phyloP scores from a whole-genome alignment of 164 flowering plant species.

The Taxillus chinensis region DNA sequence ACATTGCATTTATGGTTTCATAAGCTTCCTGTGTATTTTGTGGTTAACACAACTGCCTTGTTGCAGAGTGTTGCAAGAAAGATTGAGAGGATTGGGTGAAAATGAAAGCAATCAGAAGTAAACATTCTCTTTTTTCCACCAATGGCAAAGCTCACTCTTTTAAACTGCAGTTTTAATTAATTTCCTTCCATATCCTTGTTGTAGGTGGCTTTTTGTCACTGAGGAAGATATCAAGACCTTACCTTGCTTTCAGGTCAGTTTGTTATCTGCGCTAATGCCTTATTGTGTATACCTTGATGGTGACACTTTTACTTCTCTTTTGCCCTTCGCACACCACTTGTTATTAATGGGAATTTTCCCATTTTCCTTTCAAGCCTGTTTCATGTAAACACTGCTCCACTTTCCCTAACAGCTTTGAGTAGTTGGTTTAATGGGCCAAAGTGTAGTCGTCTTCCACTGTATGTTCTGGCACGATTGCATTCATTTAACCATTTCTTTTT shows the following conservation, averaged over 20 bases:
- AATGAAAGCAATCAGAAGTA: constrained; percentile 82
- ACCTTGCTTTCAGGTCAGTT: constrained; percentile 80
- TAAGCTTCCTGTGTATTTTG: constrained; percentile 3
- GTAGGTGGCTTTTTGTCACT: constrained; percentile 91
- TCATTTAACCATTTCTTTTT: constrained; percentile 1
- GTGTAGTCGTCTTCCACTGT: neutral
- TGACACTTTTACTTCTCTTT: neutral
- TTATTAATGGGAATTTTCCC: neutral
- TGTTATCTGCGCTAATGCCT: neutral
- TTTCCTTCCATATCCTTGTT: neutral
- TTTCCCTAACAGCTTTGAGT: neutral
- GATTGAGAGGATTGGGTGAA: constrained; percentile 77
- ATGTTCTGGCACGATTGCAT: neutral
- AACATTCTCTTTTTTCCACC: neutral
- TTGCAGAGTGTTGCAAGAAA: constrained; percentile 90
- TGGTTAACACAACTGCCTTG: constrained; percentile 14
- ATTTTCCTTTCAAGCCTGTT: too few species aligned
- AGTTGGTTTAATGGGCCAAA: neutral
- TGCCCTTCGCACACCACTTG: neutral
- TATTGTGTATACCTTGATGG: neutral
- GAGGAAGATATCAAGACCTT: constrained; percentile 86
- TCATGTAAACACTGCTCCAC: neutral
- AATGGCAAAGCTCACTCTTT: neutral
- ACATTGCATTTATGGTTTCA: neutral
- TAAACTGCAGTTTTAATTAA: neutral